Evolutionary conservation across 1,284 basidiomycete species (phyloP), one percentile per base, ranked within the genome.

Genomic region (Cyathus olla): DNA sequence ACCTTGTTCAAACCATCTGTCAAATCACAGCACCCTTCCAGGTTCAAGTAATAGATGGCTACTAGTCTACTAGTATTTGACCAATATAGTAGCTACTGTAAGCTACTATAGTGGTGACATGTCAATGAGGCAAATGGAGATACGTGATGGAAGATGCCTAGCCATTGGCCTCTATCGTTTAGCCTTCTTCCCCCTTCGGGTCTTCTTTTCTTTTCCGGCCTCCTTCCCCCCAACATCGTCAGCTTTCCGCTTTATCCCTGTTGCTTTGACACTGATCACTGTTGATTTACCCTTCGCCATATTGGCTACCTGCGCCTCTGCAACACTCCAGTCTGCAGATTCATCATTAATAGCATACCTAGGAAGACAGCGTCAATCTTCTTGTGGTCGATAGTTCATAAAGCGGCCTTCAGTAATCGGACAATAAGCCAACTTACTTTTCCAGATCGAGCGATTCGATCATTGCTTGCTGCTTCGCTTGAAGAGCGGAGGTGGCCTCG

Each of bases 391-490:
- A 17, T 31, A 19, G 24, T 39, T 26, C 31, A 24, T 28, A 21
- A 52, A 37, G 39, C 54, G 53, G 55, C 28, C 31, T 17, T 31
- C 49, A 59, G 40, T 35, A 62, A 58, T 19, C 57, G 53, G 56
- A 54, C 19, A 44, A 50, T 46, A 54, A 54, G 37, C 29, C 51
- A 27, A 85, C 94, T 86, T 74, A 97, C 95, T 93, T 91, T 79
- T 84, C 88, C 67, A 98, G 78, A 79, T 97, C 94, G 28, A 98
- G 83, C 24, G 93, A 87, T 67, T 94, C 89, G 57, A 98, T 90
- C 84, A 97, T 88, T 76, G 93, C 93, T 22, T 91, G 85, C 78
- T 97, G 95, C 73, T 88, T 88, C 76, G 92, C 90, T 54, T 83
- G 75, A 57, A 84, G 76, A 57, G 79, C 80, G 58, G 78, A 82